A percentile compares a stretch with the other conserved stretches of the same genome.
Conservation (phyloP, 2,329 filamentous ascomycete genomes). For the Cadophora gregata region DNA sequence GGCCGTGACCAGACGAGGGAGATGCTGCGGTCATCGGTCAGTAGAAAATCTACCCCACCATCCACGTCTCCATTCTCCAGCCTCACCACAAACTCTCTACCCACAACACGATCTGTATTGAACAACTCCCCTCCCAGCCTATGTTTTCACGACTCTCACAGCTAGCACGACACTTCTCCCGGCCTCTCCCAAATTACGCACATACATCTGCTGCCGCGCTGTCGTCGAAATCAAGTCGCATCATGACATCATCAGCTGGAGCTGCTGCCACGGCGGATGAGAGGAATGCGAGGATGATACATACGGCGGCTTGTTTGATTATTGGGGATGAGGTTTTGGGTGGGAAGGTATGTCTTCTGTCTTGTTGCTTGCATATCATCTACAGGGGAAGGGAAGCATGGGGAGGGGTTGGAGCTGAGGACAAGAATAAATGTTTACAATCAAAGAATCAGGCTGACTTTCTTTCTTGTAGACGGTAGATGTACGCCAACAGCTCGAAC, state of each 20-base stretch:
- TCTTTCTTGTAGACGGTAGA: conserved; percentile 45
- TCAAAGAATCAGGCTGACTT: conserved; percentile 42
- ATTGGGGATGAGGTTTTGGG: conserved; percentile 98
- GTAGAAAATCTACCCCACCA: conserved; percentile 10
- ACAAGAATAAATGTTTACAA: background rate
- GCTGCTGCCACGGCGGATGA: conserved; percentile 52
- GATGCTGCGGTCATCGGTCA: background rate
- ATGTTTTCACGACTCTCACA: conserved; percentile 84
- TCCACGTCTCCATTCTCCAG: background rate
- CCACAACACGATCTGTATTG: background rate
- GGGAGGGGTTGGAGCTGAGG: background rate
- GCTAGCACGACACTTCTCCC: conserved; percentile 73
- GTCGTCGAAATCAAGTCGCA: conserved; percentile 33
- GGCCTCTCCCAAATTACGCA: conserved; percentile 63
- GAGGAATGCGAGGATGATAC: conserved; percentile 71
- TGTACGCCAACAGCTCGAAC: conserved; percentile 36
- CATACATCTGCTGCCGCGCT: conserved; percentile 46
- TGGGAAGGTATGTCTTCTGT: conserved; percentile 72
- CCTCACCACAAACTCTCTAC: background rate
- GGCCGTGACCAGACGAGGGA: no score
- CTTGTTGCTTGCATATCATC: background rate
- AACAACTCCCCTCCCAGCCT: background rate
- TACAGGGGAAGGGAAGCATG: background rate
- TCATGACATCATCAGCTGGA: conserved; percentile 52
- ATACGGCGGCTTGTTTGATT: conserved; percentile 89